Percentiles rank a stretch among this genome's conserved stretches.
Conservation (phyloP, 177 flowering plant genomes). For the Vitis hybrid region DNA sequence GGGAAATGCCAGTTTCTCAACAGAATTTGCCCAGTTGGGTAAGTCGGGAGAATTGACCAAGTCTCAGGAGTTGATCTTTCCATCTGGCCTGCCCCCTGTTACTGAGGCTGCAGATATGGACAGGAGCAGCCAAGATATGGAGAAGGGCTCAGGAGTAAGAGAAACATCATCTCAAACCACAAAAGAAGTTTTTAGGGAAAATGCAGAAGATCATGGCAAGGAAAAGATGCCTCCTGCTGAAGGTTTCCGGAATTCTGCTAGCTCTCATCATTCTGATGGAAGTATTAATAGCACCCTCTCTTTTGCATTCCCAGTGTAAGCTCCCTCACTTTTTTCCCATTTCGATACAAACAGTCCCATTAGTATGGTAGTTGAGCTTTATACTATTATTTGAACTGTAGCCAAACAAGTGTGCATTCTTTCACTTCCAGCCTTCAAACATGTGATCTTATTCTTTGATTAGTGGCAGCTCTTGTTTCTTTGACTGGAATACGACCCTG, state of each 20-base stretch:
- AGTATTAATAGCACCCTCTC: conserved; percentile 34
- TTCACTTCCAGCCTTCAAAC: no score
- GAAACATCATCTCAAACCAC: not conserved
- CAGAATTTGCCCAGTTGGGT: conserved; percentile 20
- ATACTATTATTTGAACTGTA: no score
- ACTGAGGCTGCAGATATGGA: conserved; percentile 7
- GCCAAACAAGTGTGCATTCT: no score
- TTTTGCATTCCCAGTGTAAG: conserved; percentile 55
- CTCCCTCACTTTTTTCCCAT: not conserved
- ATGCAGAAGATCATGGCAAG: conserved; percentile 5
- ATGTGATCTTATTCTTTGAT: no score
- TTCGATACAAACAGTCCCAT: not conserved
- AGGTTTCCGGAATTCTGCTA: not conserved
- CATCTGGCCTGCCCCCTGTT: conserved; percentile 13
- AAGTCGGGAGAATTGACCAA: conserved; percentile 34
- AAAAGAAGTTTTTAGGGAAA: not conserved
- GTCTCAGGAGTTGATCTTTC: conserved; percentile 13
- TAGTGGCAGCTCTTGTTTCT: no score
- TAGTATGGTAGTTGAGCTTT: not conserved
- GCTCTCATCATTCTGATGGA: conserved; percentile 25
- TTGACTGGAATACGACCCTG: no score
- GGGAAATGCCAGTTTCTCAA: conserved; percentile 42
- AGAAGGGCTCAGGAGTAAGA: not conserved
- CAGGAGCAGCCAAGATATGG: not conserved
- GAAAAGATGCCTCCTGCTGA: conserved; percentile 1